Evolutionary conservation across 768 basidiomycete genomes (phyloP), one percentile per base, ranked within the genome.

Genomic region (Trametes punicea): DNA sequence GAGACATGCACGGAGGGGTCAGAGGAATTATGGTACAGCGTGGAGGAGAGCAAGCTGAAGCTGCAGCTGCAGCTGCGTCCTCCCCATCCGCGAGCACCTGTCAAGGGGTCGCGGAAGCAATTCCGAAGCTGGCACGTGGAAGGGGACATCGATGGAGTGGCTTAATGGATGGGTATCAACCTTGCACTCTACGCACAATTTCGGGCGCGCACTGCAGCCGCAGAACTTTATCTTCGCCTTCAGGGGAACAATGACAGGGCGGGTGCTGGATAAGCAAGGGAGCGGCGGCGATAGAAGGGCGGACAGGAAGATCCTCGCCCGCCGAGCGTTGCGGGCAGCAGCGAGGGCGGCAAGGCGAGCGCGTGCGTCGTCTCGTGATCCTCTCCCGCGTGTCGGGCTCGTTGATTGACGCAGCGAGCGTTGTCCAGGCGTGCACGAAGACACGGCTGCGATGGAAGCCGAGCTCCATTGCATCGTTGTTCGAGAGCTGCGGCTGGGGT

Each of bases 271-370:
- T 51, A 57, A 45, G 56, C 11, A 15, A 30, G 29, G 29, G 49
- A 10, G 56, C 45, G 45, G 49, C 29, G 42, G 25, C 45, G 56
- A 51, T 57, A 40, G 56, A 57, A 57, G 27, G 56, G 23, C 44
- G 56, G 49, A 51, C 46, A 51, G 40, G 49, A 51, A 40, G 34
- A 57, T 57, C 49, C n/a, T 5, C 49, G 21, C 36, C 49, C 29
- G 56, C 56, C 48, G 56, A 57, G 42, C 27, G 55, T 18, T 33
- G 48, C 42, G 49, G 34, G 49, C 36, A 25, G 54, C 33, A 34
- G 34, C 41, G 31, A 31, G 26, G n/a, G 8, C 18, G 41, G n/a
- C 40, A 20, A 29, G 41, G 39, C 50, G 50, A 31, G 47, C 55
- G 55, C 50, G 50, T 51, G 50, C 50, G 30, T 4, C 8, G 51